Evolutionary conservation across 345 rosid species (phyloP).

Genomic region (Ceriops tagal): DNA sequence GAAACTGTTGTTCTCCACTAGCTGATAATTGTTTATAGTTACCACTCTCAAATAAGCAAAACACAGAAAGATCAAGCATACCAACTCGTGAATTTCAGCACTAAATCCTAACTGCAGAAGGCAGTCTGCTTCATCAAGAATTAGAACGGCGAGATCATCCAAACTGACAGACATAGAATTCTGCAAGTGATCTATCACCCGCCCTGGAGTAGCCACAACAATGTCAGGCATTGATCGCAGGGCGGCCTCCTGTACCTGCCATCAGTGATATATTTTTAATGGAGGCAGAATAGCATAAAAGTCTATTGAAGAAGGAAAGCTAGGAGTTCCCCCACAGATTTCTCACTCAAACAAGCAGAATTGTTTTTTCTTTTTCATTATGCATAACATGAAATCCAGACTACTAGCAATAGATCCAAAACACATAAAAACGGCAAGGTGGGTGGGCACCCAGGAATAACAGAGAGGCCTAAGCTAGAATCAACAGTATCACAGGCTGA

Average conservation of each 20-base stretch:
- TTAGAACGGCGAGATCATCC: slow-evolving; percentile 88
- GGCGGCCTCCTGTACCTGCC: slow-evolving; percentile 81
- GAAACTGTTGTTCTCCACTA: not conserved
- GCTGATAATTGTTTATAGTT: not conserved
- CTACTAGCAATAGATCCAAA: too few relatives aligned
- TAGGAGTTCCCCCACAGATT: too few relatives aligned
- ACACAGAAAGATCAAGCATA: slow-evolving; percentile 23
- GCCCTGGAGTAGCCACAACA: slow-evolving; percentile 97
- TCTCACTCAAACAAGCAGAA: too few relatives aligned
- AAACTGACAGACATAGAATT: slow-evolving; percentile 90
- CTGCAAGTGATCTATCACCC: slow-evolving; percentile 94
- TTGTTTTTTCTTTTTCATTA: too few relatives aligned
- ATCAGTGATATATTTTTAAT: slow-evolving; percentile 1
- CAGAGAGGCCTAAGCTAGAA: too few relatives aligned
- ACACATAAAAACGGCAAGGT: not conserved
- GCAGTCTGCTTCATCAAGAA: slow-evolving; percentile 96
- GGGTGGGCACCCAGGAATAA: too few relatives aligned
- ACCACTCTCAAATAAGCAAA: not conserved
- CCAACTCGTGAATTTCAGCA: slow-evolving; percentile 94
- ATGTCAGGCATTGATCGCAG: slow-evolving; percentile 92
- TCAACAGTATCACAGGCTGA: too few relatives aligned
- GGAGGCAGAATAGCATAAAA: not conserved
- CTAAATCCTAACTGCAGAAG: slow-evolving; percentile 94
- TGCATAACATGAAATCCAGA: too few relatives aligned
- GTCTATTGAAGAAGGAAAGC: not conserved